Percentiles rank a stretch among this genome's conserved stretches.
These are phyloP conservation scores for Leptodermis oblonga DNA, from an alignment of 257 asterid genomes.

Conservation along the genomic window DNA sequence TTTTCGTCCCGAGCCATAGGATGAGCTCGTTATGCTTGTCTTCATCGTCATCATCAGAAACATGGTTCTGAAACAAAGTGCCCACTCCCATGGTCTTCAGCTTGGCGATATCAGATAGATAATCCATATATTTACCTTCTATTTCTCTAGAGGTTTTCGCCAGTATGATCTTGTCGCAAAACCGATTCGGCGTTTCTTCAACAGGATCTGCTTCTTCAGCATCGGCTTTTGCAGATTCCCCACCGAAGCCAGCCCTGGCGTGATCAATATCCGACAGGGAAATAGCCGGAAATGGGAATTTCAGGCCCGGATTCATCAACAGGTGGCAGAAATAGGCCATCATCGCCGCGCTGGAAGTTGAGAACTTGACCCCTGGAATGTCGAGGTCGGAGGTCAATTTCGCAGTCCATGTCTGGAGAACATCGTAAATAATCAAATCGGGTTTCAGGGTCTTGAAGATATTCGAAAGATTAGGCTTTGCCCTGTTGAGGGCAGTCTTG, in stretches of 20 bases:
- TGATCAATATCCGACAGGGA: slow-evolving; percentile 20
- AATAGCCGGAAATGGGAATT: slow-evolving; percentile 33
- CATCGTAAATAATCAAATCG: slow-evolving; percentile 37
- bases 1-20: slow-evolving; percentile 41
- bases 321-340: slow-evolving; percentile 24
- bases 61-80: slow-evolving; percentile 15
- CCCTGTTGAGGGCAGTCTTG: slow-evolving; percentile 20
- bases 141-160: slow-evolving; percentile 34
- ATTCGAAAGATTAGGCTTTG: slow-evolving; percentile 30
- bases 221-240: slow-evolving; percentile 23
- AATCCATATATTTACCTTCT: slow-evolving; percentile 48
- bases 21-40: slow-evolving; percentile 22
- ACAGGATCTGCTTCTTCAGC: slow-evolving; percentile 17
- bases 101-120: slow-evolving; percentile 2
- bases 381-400: slow-evolving; percentile 13
- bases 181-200: neutral
- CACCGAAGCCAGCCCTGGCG: slow-evolving; percentile 2
- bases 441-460: slow-evolving; percentile 30
- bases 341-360: slow-evolving; percentile 31
- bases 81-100: slow-evolving; percentile 32
- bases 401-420: slow-evolving; percentile 34
- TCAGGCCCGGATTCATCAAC: neutral
- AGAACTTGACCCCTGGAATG: slow-evolving; percentile 28
- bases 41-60: neutral
- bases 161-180: slow-evolving; percentile 10